phyloP scores from a whole-genome alignment of 2,329 filamentous ascomycete genomes.

The Colletotrichum noveboracense region DNA sequence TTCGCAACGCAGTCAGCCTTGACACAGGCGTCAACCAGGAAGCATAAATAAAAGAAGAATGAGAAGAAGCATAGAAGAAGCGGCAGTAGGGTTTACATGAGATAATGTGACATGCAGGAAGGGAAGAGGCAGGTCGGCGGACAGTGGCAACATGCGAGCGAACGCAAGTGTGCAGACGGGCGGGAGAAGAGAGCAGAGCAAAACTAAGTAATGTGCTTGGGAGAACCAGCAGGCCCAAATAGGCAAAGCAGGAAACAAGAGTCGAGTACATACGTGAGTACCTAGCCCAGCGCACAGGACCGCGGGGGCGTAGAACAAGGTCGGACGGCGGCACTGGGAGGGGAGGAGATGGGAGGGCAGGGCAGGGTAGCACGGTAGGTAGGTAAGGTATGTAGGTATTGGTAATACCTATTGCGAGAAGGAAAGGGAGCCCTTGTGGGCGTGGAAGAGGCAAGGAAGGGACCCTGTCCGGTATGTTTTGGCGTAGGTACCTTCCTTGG shows the following conservation, averaged over 20 bases:
- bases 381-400: neutral
- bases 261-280: neutral
- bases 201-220: neutral
- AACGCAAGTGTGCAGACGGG: neutral
- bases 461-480: neutral
- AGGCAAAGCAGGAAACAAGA: neutral
- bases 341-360: neutral
- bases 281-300: neutral
- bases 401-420: neutral
- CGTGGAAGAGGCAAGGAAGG: neutral
- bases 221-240: neutral
- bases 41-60: neutral
- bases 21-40: neutral
- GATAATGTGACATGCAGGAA: neutral
- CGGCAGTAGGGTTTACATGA: neutral
- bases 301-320: neutral
- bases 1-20: neutral
- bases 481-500: neutral
- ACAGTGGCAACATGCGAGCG: constrained; percentile 7
- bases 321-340: neutral
- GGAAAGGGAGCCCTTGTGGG: neutral
- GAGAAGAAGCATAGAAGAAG: neutral
- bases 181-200: neutral
- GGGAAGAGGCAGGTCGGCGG: neutral
- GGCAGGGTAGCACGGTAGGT: neutral